Evolutionary conservation across 306 rosid genomes (phyloP), one percentile per base, ranked within the genome.

Genomic region (Styphnolobium japonicum): DNA sequence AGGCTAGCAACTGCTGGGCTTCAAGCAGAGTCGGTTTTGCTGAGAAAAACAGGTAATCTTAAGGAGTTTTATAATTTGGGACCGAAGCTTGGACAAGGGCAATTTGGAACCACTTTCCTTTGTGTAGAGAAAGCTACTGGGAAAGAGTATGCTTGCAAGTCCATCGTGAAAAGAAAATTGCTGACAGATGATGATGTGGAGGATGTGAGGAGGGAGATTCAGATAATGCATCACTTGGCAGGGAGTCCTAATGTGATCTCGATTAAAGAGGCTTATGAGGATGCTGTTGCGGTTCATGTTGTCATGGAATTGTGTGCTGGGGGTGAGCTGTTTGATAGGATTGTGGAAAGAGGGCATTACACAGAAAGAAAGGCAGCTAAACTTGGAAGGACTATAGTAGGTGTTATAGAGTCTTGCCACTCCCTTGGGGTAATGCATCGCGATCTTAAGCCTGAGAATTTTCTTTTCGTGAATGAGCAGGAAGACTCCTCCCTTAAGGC

Each of bases 371-470:
- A 88, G 81, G 98, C 98, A 7, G 97, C 98, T 22, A 80, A 78
- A 16, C 83, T 94, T 29, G 87, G 92, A 9, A 85, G 90, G 87
- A 91, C 89, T 46, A 84, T 94, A 5, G 91, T 92, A 53, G 92
- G 93, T 63, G 97, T 91, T 12, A 84, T 92, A 67, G 90, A 94
- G 80, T 85, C 92, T n/a, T 94, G 98, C 76, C 98, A 94, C 79
- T 82, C 97, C 66, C 87, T 92, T 31, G 97, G 98, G 37, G 98
- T 94, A 10, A 94, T 94, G 98, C 98, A 94, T 70, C 89, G 98
- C 1, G 98, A 94, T 78, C 97, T 94, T 51, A 94, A 94, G 85
- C 98, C 98, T 0, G 98, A 94, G 87, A 94, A 92, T 70, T 94
- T 94, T 57, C 94, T 94, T 67, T 94, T 94, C 33, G 89, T 91